Evolutionary conservation across 306 rosid species (phyloP), one percentile per base, ranked within the genome.

Genomic region (Cyamopsis tetragonoloba): DNA sequence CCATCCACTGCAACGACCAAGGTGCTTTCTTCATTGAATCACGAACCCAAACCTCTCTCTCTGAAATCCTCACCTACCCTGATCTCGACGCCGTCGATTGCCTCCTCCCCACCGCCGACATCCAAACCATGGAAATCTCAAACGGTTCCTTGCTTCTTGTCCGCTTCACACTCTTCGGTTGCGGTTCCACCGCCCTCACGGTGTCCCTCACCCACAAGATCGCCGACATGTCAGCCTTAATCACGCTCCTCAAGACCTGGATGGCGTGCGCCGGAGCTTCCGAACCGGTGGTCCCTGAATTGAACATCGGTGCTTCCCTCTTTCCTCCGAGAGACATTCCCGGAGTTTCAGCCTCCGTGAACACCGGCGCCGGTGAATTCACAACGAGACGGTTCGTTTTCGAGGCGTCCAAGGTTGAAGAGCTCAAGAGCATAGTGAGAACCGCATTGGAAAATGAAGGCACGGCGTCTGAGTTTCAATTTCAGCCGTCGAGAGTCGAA

Each of bases 241-340:
- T 65, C 12, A 31, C 71, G 0, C 7, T 83, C 51, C 69, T 77
- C 5, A 53, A 54, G n/a, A 55, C 76, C 24, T 83, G 87, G 85
- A 66, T 80, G 49, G 1, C 44, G 0, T 38, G 70, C 22, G 15
- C 38, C 6, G 78, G 79, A 8, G 31, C 0, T 13, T 4, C 19
- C 23, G 6, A 51, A 2, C 63, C 47, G 12, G 12, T 2, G 2
- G 3, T 32, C 34, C 70, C 84, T 0, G 64, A 83, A 2, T 46
- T 80, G 2, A 13, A 22, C 46, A 3, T 26, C 14, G 85, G 59
- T 6, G 50, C 76, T 6, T 13, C 71, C 2, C 77, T 83, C 28
- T 73, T 83, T 4, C 87, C 87, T 6, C 85, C 78, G 0, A 67
- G 81, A 68, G 81, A 80, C 19, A 26, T 80, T 62, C 82, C 85